Evolutionary conservation across 2,329 filamentous ascomycete genomes (phyloP).

Genomic region (Exophiala aquamarina): DNA sequence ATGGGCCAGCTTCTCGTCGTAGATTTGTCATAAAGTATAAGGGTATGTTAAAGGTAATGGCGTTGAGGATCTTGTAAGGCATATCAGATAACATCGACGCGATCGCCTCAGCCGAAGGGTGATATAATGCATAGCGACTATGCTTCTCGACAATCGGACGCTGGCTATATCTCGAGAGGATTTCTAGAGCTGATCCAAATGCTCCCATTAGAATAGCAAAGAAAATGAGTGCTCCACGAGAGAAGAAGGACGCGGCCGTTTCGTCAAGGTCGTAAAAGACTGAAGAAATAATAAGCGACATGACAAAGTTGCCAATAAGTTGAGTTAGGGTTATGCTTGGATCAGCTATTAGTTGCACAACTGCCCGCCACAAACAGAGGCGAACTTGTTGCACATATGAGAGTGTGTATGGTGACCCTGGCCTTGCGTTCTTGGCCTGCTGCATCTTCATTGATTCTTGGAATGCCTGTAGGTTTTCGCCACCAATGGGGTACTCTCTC

Average conservation of each 20-base stretch:
- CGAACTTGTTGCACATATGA: too few species aligned
- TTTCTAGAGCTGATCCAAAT: conserved; percentile 60
- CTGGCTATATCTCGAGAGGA: conserved; percentile 60
- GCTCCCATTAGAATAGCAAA: conserved; percentile 64
- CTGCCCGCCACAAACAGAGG: too few species aligned
- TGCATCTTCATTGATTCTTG: too few species aligned
- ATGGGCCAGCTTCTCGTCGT: conserved; percentile 57
- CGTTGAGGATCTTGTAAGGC: conserved; percentile 58
- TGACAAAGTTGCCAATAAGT: too few species aligned
- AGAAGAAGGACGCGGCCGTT: conserved; percentile 57
- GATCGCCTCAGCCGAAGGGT: conserved; percentile 59
- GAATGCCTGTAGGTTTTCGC: too few species aligned
- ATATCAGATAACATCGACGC: conserved; percentile 60
- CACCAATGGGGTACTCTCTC: too few species aligned
- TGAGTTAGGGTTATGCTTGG: too few species aligned
- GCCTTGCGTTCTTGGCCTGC: too few species aligned
- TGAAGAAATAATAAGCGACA: conserved; percentile 49
- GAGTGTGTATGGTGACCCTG: too few species aligned
- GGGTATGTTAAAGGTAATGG: conserved; percentile 59
- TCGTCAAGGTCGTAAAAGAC: conserved; percentile 56
- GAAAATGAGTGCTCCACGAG: conserved; percentile 62
- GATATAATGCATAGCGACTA: conserved; percentile 69
- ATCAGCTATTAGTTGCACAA: too few species aligned
- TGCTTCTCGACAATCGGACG: conserved; percentile 69
- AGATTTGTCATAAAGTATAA: conserved; percentile 64